phyloP scores from a whole-genome alignment of 345 rosid species.

The Theobroma cacao region DNA sequence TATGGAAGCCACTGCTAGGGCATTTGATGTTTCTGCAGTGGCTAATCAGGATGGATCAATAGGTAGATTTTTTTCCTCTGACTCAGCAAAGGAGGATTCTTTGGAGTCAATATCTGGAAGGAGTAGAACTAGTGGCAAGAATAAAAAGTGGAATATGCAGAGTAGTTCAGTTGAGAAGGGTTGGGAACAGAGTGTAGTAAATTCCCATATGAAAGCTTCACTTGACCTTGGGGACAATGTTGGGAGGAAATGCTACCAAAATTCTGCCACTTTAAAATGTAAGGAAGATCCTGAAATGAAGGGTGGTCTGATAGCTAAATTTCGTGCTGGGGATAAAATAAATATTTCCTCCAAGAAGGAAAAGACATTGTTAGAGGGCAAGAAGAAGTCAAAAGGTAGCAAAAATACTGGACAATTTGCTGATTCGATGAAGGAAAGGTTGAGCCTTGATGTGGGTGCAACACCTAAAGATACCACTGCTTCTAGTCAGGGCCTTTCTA shows the following conservation, averaged over 20 bases:
- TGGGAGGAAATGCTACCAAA: conserved; percentile 16
- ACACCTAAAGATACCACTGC: conserved; percentile 19
- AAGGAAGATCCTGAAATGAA: conserved; percentile 25
- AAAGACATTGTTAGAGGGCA: conserved; percentile 25
- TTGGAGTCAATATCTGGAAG: conserved; percentile 26
- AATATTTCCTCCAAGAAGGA: conserved; percentile 25
- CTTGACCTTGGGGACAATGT: conserved; percentile 17
- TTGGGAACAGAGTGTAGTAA: conserved; percentile 10
- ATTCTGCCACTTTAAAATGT: conserved; percentile 20
- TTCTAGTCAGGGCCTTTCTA: conserved; percentile 27
- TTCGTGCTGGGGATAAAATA: conserved; percentile 16
- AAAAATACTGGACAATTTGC: conserved; percentile 22
- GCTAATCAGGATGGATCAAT: conserved; percentile 20
- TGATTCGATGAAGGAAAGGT: conserved; percentile 24
- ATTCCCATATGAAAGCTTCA: neutral
- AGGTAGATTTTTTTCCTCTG: conserved; percentile 14
- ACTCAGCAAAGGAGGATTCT: conserved; percentile 25
- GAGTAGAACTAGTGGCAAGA: conserved; percentile 22
- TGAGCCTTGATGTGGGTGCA: conserved; percentile 27
- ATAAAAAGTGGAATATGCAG: conserved; percentile 23
- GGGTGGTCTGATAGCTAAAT: conserved; percentile 19
- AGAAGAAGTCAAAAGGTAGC: conserved; percentile 38
- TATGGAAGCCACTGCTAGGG: conserved; percentile 16
- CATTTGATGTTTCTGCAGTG: conserved; percentile 24
- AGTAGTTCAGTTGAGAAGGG: conserved; percentile 22